phyloP scores from a whole-genome alignment of 192 early-diverging fungal species.

The Chytriomyces confervae region DNA sequence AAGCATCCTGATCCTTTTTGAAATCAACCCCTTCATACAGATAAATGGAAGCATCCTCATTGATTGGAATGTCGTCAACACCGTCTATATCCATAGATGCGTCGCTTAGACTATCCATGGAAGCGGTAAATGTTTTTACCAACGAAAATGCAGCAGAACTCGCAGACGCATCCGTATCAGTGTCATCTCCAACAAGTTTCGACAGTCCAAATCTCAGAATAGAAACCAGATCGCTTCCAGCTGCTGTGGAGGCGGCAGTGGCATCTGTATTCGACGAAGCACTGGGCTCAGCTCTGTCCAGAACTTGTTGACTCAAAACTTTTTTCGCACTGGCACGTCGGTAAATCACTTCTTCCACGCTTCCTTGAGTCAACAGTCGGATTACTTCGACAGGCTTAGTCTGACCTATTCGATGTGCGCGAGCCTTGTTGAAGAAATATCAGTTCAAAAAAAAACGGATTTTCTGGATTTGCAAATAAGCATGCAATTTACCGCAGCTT shows the following conservation, averaged over 20 bases:
- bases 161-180: neutral
- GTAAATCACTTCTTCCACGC: conserved; percentile 87
- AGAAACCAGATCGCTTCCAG: conserved; percentile 5
- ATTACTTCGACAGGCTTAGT: conserved; percentile 90
- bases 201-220: conserved; percentile 26
- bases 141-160: neutral
- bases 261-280: neutral
- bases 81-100: neutral
- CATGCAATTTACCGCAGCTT: conserved; percentile 48
- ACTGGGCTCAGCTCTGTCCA: neutral
- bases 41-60: conserved; percentile 9
- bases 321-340: conserved; percentile 61
- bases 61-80: neutral
- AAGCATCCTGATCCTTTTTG: conserved; percentile 37
- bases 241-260: neutral
- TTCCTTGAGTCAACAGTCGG: conserved; percentile 81
- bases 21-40: conserved; percentile 32
- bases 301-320: conserved; percentile 14
- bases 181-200: conserved; percentile 5
- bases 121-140: conserved; percentile 3
- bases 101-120: neutral
- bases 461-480: neutral
- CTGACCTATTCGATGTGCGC: conserved; percentile 96
- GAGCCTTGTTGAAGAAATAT: conserved; percentile 81
- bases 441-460: neutral